Evolutionary conservation across 2,329 filamentous ascomycete species (phyloP).

Genomic region (Cryphonectria parasitica): DNA sequence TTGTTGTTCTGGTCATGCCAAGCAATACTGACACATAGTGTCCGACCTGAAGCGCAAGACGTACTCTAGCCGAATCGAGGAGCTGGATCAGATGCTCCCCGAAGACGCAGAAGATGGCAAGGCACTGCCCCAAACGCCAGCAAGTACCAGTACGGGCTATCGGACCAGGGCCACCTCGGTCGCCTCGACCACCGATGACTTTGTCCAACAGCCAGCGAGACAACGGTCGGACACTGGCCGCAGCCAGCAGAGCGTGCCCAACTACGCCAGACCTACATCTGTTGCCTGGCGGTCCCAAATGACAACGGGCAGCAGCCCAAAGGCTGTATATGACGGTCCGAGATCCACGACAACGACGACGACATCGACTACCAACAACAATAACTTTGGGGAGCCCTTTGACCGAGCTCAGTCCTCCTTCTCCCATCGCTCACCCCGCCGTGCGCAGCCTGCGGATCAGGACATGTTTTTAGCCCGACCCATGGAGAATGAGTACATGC

Average conservation of each 20-base stretch:
- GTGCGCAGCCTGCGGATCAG: slow-evolving; percentile 38
- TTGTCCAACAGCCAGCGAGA: slow-evolving; percentile 37
- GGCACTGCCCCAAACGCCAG: slow-evolving; percentile 72
- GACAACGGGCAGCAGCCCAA: slow-evolving; percentile 35
- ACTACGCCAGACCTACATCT: slow-evolving; percentile 35
- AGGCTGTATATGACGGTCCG: slow-evolving; percentile 32
- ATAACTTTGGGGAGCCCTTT: slow-evolving; percentile 40
- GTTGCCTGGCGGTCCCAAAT: slow-evolving; percentile 31
- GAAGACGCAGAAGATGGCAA: slow-evolving; percentile 64
- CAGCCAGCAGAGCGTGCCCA: slow-evolving; percentile 33
- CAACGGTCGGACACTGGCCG: slow-evolving; percentile 48
- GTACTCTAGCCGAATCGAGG: slow-evolving; percentile 87
- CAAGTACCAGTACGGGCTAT: slow-evolving; percentile 52
- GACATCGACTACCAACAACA: slow-evolving; percentile 31
- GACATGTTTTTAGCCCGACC: slow-evolving; percentile 50
- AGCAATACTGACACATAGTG: slow-evolving; percentile 3
- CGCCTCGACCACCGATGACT: slow-evolving; percentile 14
- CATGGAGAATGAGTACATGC: slow-evolving; percentile 65
- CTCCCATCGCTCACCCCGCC: slow-evolving; percentile 51
- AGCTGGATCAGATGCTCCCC: slow-evolving; percentile 75
- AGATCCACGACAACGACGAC: slow-evolving; percentile 35
- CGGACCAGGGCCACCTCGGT: slow-evolving; percentile 22
- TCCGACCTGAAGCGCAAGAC: slow-evolving; percentile 70
- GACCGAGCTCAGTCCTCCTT: slow-evolving; percentile 56
- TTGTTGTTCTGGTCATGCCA: not conserved